Evolutionary conservation across 163 green algal genomes (phyloP).

Genomic region (Prototheca wickerhamii): DNA sequence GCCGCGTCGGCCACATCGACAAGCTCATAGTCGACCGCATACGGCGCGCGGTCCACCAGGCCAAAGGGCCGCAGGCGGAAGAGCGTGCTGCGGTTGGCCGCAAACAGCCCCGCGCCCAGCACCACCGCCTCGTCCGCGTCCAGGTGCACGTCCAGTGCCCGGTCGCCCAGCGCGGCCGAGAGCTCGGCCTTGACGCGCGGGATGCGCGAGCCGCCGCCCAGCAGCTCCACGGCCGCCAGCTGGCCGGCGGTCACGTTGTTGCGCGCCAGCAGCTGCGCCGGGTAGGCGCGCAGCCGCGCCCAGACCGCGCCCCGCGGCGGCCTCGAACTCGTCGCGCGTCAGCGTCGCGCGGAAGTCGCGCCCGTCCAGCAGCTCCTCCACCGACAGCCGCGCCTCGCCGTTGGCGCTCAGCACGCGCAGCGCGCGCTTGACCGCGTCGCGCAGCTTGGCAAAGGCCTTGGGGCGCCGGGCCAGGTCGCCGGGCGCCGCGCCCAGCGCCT

Average conservation of each 20-base stretch:
- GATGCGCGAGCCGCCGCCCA: conserved; percentile 83
- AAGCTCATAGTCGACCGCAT: conserved; percentile 52
- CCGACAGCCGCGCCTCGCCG: conserved; percentile 59
- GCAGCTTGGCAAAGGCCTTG: conserved; percentile 84
- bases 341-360: conserved; percentile 81
- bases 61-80: conserved; percentile 93
- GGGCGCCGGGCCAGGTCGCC: conserved; percentile 31
- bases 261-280: conserved; percentile 54
- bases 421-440: conserved; percentile 71
- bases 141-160: conserved; percentile 82
- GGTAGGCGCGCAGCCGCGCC: background rate
- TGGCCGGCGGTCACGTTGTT: conserved; percentile 59
- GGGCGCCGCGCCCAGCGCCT: conserved; percentile 39
- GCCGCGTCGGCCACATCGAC: conserved; percentile 9
- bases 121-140: conserved; percentile 94
- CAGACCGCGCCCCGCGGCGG: conserved; percentile 35
- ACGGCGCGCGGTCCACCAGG: conserved; percentile 74
- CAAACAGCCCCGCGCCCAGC: conserved; percentile 82
- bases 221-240: conserved; percentile 80
- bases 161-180: conserved; percentile 55
- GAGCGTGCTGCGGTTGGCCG: conserved; percentile 87
- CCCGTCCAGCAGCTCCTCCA: conserved; percentile 86
- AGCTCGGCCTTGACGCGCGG: conserved; percentile 70
- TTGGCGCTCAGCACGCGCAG: conserved; percentile 97
- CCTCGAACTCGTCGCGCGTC: conserved; percentile 76